Evolutionary conservation across 495 filamentous ascomycete genomes (phyloP).

Genomic region (Hypomontagnella monticulosa): DNA sequence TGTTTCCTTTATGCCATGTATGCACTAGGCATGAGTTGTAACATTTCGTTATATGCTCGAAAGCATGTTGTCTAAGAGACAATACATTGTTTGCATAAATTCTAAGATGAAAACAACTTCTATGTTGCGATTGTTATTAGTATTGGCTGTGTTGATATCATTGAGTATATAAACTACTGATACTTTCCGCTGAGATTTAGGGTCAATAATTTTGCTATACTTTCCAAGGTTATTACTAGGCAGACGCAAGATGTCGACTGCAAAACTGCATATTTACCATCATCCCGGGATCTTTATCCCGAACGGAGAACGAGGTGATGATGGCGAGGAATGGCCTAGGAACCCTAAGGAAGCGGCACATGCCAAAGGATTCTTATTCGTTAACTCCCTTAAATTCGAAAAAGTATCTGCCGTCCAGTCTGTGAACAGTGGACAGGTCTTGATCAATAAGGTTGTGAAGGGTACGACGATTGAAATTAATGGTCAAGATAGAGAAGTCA

Average conservation of each 20-base stretch:
- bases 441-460: not conserved
- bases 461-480: not conserved
- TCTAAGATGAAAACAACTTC: no score
- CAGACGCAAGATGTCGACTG: not conserved
- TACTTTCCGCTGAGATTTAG: no score
- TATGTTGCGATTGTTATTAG: no score
- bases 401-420: conserved; percentile 5
- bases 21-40: no score
- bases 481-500: not conserved
- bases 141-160: no score
- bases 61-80: no score
- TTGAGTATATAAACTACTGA: no score
- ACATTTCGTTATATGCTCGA: no score
- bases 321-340: not conserved
- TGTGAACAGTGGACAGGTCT: not conserved
- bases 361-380: not conserved
- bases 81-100: no score
- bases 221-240: no score
- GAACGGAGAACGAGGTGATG: not conserved
- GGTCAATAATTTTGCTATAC: no score
- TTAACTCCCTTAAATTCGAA: not conserved
- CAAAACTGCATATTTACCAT: not conserved
- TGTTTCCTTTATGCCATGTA: no score
- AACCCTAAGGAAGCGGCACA: not conserved
- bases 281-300: conserved; percentile 6